Evolutionary conservation across 2,329 filamentous ascomycete genomes (phyloP).

Genomic region (Cladosporium sp.): DNA sequence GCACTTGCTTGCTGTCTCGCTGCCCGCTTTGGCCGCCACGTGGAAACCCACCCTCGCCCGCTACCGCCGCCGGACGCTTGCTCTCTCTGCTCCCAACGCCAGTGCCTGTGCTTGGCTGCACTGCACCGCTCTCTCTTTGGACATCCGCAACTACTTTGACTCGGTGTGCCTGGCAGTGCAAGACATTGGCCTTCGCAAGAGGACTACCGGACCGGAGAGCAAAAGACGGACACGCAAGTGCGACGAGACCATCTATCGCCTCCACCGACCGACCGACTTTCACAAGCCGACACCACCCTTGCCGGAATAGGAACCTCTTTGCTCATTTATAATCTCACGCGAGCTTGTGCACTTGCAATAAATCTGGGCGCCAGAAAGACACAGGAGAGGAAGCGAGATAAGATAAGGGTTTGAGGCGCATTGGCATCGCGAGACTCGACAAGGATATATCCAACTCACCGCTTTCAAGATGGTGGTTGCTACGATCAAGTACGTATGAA

Average conservation of each 20-base stretch:
- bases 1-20: not conserved
- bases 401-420: slow-evolving; percentile 9
- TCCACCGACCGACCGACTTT: slow-evolving; percentile 9
- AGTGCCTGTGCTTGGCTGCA: not conserved
- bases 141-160: not conserved
- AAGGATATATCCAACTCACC: not conserved
- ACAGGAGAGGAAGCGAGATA: not conserved
- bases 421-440: not conserved
- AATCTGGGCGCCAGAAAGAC: not conserved
- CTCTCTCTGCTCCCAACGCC: not conserved
- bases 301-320: not conserved
- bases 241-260: too few relatives aligned
- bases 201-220: not conserved
- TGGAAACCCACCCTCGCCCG: not conserved
- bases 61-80: not conserved
- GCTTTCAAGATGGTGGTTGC: slow-evolving; percentile 28
- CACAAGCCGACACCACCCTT: slow-evolving; percentile 9
- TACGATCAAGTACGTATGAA: slow-evolving; percentile 29
- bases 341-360: not conserved
- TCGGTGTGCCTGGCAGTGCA: not conserved
- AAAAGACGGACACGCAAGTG: too few relatives aligned
- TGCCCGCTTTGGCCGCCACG: not conserved
- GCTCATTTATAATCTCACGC: too few relatives aligned
- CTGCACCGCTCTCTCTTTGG: too few relatives aligned
- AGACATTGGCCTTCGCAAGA: not conserved